Evolutionary conservation across 73 alveolate genomes (phyloP).

Genomic region (Blepharisma stoltei): DNA sequence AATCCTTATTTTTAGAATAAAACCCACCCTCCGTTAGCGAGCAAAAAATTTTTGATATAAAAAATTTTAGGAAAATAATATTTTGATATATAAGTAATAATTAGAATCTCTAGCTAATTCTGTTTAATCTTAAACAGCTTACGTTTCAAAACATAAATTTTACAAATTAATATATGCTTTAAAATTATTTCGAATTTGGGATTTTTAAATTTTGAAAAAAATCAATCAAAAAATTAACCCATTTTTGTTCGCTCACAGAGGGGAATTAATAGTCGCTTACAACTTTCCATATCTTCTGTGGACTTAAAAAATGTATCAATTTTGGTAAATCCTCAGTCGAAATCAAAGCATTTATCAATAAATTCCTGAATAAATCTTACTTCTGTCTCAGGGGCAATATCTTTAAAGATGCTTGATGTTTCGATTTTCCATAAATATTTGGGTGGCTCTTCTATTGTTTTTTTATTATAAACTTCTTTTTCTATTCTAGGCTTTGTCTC

Average conservation of each 20-base stretch:
- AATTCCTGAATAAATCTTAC: not conserved
- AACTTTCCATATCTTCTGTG: conserved; percentile 21
- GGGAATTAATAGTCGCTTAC: conserved; percentile 24
- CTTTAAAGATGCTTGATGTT: not conserved
- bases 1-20: too few species aligned
- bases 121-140: too few species aligned
- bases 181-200: too few species aligned
- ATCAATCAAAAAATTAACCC: too few species aligned
- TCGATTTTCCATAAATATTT: not conserved
- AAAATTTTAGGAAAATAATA: too few species aligned
- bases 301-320: conserved; percentile 32
- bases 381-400: not conserved
- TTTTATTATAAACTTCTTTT: not conserved
- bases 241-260: conserved; percentile 3
- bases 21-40: too few species aligned
- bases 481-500: not conserved
- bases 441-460: not conserved
- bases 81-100: too few species aligned
- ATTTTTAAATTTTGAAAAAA: too few species aligned
- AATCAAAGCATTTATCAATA: conserved; percentile 48
- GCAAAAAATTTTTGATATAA: too few species aligned
- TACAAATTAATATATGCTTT: too few species aligned
- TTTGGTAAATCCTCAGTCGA: conserved; percentile 43
- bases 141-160: too few species aligned
- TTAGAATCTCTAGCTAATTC: too few species aligned